Evolutionary conservation across 129 eudicot species (phyloP), one percentile per base, ranked within the genome.

Genomic region (Cynara cardunculus): DNA sequence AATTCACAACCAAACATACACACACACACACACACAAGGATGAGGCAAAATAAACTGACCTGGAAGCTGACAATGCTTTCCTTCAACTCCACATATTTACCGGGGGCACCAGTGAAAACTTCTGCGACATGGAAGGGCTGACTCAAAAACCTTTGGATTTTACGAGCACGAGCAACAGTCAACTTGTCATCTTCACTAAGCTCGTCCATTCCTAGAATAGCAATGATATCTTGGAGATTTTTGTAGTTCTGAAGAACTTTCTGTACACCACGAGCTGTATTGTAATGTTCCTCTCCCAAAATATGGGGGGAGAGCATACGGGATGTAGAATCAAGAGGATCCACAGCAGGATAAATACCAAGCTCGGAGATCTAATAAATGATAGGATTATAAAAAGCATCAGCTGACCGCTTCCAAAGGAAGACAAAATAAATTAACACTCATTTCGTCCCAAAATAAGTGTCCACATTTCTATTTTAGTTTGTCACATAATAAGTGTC

Each of bases 61-160:
- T 93, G 96, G 91, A 92, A 92, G 73, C 97, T 90, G 83, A 19
- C 76, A 53, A 90, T 87, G 86, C 96, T 93, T 78, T 93, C 98
- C 89, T 89, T 93, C 87, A 91, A 83, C 78, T 93, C 98, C 26
- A 91, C 98, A 27, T 93, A 89, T 71, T 93, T 93, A 11, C 96
- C 96, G 10, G 96, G 93, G 46, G 96, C 96, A 83, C 96, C 96
- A 27, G 96, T 91, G 91, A 91, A 91, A 26, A 87, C 98, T 78
- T 93, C 96, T 16, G 96, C 96, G 76, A 93, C 97, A 86, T 93
- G 97, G 90, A 93, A 93, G 72, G 97, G 97, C 89, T 93, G 97
- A 80, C 96, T 93, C 89, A 93, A 86, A 77, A 90, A 93, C 66
- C 96, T 82, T 32, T 90, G 96, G 39, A 93, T 93, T 75, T 92